Evolutionary conservation across 495 filamentous ascomycete genomes (phyloP).

Genomic region (Echria macrotheca): DNA sequence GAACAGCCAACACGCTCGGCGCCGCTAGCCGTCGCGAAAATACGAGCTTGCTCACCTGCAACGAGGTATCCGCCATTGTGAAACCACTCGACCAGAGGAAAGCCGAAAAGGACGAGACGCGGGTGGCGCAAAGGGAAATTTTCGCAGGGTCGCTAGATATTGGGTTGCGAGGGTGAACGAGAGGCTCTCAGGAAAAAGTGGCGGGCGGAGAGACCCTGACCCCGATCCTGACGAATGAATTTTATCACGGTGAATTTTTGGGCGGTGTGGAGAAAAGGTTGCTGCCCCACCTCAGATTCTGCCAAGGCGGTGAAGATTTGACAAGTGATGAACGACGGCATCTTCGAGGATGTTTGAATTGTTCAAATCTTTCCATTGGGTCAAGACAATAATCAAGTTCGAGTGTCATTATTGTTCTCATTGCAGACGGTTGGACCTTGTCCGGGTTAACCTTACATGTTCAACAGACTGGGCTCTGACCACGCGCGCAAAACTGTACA

Average conservation of each 20-base stretch:
- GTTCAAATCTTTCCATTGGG: too few species aligned
- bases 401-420: too few species aligned
- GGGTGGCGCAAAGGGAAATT: not conserved
- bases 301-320: slow-evolving; percentile 24
- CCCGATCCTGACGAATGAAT: slow-evolving; percentile 20
- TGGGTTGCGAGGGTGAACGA: slow-evolving; percentile 11
- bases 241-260: slow-evolving; percentile 33
- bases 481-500: too few species aligned
- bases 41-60: slow-evolving; percentile 23
- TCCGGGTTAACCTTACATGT: too few species aligned
- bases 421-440: too few species aligned
- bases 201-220: slow-evolving; percentile 15
- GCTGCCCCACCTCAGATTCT: slow-evolving; percentile 18
- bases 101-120: not conserved
- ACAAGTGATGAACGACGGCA: not conserved
- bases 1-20: too few species aligned
- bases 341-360: too few species aligned
- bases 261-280: slow-evolving; percentile 24
- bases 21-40: too few species aligned
- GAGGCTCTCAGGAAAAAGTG: slow-evolving; percentile 18
- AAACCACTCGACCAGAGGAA: not conserved
- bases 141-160: slow-evolving; percentile 6
- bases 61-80: slow-evolving; percentile 24
- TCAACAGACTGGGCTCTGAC: too few species aligned
- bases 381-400: too few species aligned